Conservation (phyloP, 106 monocot genomes). For the Dioscorea alata region DNA sequence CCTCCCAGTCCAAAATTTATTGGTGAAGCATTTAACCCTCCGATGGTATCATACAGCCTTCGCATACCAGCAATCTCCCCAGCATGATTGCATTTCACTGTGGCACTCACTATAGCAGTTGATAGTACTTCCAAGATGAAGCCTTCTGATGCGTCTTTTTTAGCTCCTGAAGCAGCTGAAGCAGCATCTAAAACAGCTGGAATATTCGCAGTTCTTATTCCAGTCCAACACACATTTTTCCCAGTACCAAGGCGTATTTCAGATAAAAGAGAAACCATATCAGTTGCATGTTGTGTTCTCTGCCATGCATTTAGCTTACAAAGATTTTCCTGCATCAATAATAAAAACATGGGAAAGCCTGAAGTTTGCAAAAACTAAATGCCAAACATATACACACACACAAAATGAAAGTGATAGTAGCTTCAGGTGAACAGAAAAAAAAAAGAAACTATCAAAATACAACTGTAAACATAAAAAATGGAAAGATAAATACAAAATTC, state of each 20-base stretch:
- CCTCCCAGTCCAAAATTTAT: constrained; percentile 34
- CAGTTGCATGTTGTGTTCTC: constrained; percentile 80
- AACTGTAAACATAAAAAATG: too few relatives aligned
- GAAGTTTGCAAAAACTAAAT: not conserved
- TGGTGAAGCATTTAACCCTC: constrained; percentile 55
- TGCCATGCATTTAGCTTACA: constrained; percentile 86
- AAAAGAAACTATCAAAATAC: not conserved
- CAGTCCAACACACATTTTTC: constrained; percentile 90
- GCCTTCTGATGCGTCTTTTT: constrained; percentile 62
- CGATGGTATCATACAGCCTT: constrained; percentile 80
- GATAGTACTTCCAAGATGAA: constrained; percentile 83
- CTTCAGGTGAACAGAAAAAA: not conserved
- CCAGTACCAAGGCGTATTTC: constrained; percentile 80
- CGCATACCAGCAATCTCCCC: constrained; percentile 98
- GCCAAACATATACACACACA: too few relatives aligned
- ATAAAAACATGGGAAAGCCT: not conserved
- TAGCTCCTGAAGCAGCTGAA: constrained; percentile 88
- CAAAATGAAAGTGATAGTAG: too few relatives aligned
- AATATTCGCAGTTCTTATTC: constrained; percentile 86
- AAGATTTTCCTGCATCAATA: constrained; percentile 67
- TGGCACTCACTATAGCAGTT: constrained; percentile 85
- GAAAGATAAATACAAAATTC: too few relatives aligned
- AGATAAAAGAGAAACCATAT: constrained; percentile 87
- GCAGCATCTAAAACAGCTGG: constrained; percentile 91
- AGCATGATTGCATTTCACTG: constrained; percentile 79